Base-by-base conservation (phyloP, 2,329 filamentous ascomycete species). In the Colletotrichum sp. region DNA sequence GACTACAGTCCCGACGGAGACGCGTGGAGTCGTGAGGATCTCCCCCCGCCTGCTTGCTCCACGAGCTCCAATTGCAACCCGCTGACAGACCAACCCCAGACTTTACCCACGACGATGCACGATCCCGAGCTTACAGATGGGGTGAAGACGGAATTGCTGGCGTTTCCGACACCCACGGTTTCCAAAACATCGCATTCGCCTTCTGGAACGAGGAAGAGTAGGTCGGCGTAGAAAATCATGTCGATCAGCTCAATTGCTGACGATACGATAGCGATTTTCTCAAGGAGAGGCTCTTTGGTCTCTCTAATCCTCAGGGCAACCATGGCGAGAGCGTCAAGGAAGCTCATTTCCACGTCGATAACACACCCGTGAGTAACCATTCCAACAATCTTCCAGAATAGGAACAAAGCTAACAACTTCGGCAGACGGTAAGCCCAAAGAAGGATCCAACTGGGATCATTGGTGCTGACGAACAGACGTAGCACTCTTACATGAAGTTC, bases 401-500 rank as follows among this genome's bases (percentile, higher is more conserved):
- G 18, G 21, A 16, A 16, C 44, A 52, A 52, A 49, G 63, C 70
- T 76, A 70, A 78, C 66, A 68, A 9, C 30, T 8, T 18, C n/a
- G 26, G 9, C 26, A 78, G 77, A 78, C 77, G 28, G 77, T 78
- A 78, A 73, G 30, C 57, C 32, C 24, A 32, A 16, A 34, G n/a
- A 12, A 10, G 6, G 44, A 21, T 52, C n/a, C n/a, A 26, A 64
- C 26, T 55, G 24, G 16, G 28, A 10, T 39, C 49, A 21, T 36
- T 24, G 52, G 24, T 72, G 74, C 69, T 80, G 78, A 82, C 77
- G 75, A 74, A 21, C 28, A 74, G n/a, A 52, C 76, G 34, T 84
- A 96, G 95, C 96, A 98, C 86, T 98, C 96, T 32, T 99, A 99
- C 88, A 99, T 99, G 96, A 99, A 99, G 85, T 98, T 93, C 82